These are phyloP conservation scores for Collybiopsis luxurians DNA, from an alignment of 768 basidiomycete genomes.

Conservation along the genomic window DNA sequence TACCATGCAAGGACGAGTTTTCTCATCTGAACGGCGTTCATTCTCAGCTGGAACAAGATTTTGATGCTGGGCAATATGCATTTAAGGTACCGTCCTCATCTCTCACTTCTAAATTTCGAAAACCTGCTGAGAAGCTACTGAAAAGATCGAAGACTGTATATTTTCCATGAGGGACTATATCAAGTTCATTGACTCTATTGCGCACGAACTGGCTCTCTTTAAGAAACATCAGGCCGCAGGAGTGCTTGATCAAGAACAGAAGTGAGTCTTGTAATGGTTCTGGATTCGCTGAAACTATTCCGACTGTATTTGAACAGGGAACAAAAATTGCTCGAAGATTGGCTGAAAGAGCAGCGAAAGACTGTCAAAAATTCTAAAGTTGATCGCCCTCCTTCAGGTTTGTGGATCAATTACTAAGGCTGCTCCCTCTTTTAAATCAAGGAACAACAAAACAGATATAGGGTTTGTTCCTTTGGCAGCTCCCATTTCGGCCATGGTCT, in stretches of 20 bases:
- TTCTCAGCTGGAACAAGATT: constrained; percentile 43
- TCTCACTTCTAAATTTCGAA: neutral
- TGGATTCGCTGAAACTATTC: neutral
- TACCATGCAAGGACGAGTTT: neutral
- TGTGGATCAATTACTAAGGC: neutral
- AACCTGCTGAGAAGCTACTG: neutral
- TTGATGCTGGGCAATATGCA: constrained; percentile 50
- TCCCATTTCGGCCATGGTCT: constrained; percentile 32
- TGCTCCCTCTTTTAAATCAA: too few relatives aligned
- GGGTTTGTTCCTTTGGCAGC: neutral
- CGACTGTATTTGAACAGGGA: constrained; percentile 31
- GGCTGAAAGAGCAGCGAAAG: constrained; percentile 19
- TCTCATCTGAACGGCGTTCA: neutral
- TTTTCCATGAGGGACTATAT: constrained; percentile 56
- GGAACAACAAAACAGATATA: neutral
- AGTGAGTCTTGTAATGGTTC: constrained; percentile 23
- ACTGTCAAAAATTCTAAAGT: too few relatives aligned
- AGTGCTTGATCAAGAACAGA: constrained; percentile 35
- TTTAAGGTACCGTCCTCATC: constrained; percentile 38
- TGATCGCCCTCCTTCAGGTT: too few relatives aligned
- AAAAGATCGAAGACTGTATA: constrained; percentile 43
- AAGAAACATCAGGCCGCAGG: constrained; percentile 35
- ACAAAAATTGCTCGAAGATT: constrained; percentile 36
- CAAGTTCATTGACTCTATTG: constrained; percentile 37
- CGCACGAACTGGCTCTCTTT: constrained; percentile 39